These are phyloP conservation scores for Pichia kudriavzevii DNA, from an alignment of 1,139 yeast genomes.

Conservation along the genomic window DNA sequence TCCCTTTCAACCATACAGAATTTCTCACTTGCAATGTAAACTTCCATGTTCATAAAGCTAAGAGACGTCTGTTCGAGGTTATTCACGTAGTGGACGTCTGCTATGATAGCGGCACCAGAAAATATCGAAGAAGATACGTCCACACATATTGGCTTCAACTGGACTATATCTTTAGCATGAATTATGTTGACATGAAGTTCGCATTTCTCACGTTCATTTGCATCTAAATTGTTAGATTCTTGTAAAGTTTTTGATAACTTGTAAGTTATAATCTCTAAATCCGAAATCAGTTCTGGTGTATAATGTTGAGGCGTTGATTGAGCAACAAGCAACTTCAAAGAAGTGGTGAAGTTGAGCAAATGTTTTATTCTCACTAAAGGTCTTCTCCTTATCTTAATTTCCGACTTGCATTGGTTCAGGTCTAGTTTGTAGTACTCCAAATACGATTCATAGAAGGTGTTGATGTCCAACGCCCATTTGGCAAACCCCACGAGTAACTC, in stretches of 20 bases:
- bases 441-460: constrained; percentile 24
- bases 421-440: constrained; percentile 28
- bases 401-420: constrained; percentile 30
- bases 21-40: constrained; percentile 15
- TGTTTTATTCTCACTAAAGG: constrained; percentile 35
- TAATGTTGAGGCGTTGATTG: constrained; percentile 17
- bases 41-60: constrained; percentile 16
- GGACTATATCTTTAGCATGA: constrained; percentile 20
- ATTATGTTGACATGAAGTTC: constrained; percentile 13
- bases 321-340: constrained; percentile 26
- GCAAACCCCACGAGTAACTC: constrained; percentile 13
- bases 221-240: constrained; percentile 18
- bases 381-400: constrained; percentile 31
- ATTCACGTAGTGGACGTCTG: constrained; percentile 22
- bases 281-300: constrained; percentile 19
- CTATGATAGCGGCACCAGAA: too few species aligned
- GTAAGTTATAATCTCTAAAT: constrained; percentile 20
- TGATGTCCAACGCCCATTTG: constrained; percentile 20
- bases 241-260: constrained; percentile 16
- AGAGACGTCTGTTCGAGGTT: constrained; percentile 15
- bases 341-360: constrained; percentile 24
- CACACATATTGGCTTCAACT: constrained; percentile 18
- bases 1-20: constrained; percentile 21
- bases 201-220: constrained; percentile 16
- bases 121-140: constrained; percentile 11